Percentiles rank a stretch among this genome's conserved stretches.
phyloP scores from a whole-genome alignment of 768 basidiomycete species.

The Porphyrellus cyaneotinctus region DNA sequence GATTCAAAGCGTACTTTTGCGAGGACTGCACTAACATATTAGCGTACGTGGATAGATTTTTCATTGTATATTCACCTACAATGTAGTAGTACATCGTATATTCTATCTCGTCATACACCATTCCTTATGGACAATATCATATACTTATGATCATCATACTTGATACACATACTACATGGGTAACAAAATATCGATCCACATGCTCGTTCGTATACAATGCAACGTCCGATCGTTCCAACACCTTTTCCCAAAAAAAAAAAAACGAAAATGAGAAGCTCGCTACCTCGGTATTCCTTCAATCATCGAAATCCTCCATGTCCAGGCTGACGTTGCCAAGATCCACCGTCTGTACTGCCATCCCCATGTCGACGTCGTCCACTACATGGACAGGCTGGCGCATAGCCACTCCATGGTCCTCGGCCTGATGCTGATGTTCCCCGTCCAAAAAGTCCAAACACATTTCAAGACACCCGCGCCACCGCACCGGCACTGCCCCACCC shows the following conservation, averaged over 20 bases:
- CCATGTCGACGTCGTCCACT: slow-evolving; percentile 15
- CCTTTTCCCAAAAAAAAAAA: background rate
- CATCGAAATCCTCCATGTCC: slow-evolving; percentile 27
- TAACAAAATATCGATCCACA: background rate
- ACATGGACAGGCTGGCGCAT: background rate
- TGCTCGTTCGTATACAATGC: slow-evolving; percentile 1
- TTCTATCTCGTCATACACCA: background rate
- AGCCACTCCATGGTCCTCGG: too few species aligned
- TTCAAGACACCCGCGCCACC: slow-evolving; percentile 64
- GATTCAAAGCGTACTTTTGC: background rate
- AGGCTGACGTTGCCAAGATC: slow-evolving; percentile 15
- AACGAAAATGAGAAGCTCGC: background rate
- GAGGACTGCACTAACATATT: background rate
- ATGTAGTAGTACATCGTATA: background rate
- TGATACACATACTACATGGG: slow-evolving; percentile 5
- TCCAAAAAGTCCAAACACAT: slow-evolving; percentile 64
- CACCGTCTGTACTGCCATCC: slow-evolving; percentile 18
- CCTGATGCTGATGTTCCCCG: background rate
- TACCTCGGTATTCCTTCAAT: slow-evolving; percentile 1
- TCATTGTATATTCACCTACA: too few species aligned
- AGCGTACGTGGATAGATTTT: background rate
- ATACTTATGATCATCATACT: background rate
- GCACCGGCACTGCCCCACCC: slow-evolving; percentile 52
- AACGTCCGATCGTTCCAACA: slow-evolving; percentile 4
- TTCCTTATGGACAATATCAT: too few species aligned